phyloP scores from a whole-genome alignment of 1,284 basidiomycete species.

The Heliocybe sulcata region DNA sequence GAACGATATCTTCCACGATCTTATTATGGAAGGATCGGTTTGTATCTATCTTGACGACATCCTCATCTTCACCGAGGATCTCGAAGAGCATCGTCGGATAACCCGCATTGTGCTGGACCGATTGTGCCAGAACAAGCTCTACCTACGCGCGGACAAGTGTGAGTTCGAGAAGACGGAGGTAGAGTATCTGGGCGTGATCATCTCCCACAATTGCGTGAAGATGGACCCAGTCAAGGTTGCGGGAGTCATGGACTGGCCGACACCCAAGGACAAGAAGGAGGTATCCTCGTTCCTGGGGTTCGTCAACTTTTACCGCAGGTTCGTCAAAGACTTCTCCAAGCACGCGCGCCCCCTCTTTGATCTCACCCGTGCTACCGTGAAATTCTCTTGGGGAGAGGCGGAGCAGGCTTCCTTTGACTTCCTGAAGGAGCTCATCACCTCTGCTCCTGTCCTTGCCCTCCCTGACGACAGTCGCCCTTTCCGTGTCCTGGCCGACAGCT shows the following conservation, averaged over 20 bases:
- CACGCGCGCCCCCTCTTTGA: slow-evolving; percentile 21
- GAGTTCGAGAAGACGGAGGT: slow-evolving; percentile 20
- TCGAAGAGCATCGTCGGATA: slow-evolving; percentile 10
- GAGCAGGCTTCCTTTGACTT: slow-evolving; percentile 19
- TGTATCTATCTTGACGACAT: slow-evolving; percentile 23
- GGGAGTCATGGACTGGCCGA: slow-evolving; percentile 24
- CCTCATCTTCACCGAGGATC: slow-evolving; percentile 13
- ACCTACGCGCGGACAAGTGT: slow-evolving; percentile 31
- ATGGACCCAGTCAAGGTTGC: slow-evolving; percentile 30
- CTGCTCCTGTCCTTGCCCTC: slow-evolving; percentile 13
- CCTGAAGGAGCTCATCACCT: slow-evolving; percentile 19
- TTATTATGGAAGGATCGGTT: slow-evolving; percentile 11
- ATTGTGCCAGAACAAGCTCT: slow-evolving; percentile 22
- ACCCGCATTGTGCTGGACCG: slow-evolving; percentile 23
- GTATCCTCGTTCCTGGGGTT: slow-evolving; percentile 33
- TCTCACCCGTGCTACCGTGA: slow-evolving; percentile 17
- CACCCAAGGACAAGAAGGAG: slow-evolving; percentile 18
- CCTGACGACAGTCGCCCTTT: slow-evolving; percentile 6
- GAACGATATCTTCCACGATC: slow-evolving; percentile 17
- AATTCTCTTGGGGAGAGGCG: slow-evolving; percentile 14
- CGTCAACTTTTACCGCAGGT: slow-evolving; percentile 33
- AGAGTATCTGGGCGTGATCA: slow-evolving; percentile 31
- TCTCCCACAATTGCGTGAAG: slow-evolving; percentile 16
- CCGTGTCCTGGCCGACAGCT: slow-evolving; percentile 15
- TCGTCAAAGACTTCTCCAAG: slow-evolving; percentile 29